Evolutionary conservation across 768 basidiomycete genomes (phyloP).

Genomic region (Clathrus columnatus): DNA sequence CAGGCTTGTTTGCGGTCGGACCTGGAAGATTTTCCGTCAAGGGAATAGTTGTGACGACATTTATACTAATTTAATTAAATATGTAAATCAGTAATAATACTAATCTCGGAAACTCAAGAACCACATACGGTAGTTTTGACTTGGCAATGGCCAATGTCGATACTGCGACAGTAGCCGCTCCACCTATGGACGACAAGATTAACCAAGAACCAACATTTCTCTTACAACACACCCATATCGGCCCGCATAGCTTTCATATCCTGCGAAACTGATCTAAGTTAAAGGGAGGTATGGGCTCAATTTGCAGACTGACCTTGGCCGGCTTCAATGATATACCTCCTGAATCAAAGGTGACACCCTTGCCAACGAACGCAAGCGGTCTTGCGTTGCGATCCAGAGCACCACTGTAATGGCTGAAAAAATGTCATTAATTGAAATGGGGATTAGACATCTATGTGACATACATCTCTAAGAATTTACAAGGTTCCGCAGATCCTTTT

Average conservation of each 20-base stretch:
- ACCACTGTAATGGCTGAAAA: slow-evolving; percentile 70
- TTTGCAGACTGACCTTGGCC: slow-evolving; percentile 37
- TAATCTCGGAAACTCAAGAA: neutral
- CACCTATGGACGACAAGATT: slow-evolving; percentile 32
- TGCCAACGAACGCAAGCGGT: slow-evolving; percentile 74
- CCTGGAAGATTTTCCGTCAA: slow-evolving; percentile 85
- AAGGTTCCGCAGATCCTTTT: slow-evolving; percentile 72
- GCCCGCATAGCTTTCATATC: slow-evolving; percentile 80
- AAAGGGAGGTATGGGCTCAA: neutral
- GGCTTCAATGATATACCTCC: slow-evolving; percentile 86
- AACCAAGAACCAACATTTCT: neutral
- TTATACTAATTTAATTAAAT: slow-evolving; percentile 40
- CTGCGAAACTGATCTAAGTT: slow-evolving; percentile 24
- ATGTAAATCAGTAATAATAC: neutral
- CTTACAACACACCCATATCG: slow-evolving; percentile 59
- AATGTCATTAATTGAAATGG: neutral
- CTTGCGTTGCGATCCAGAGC: slow-evolving; percentile 42
- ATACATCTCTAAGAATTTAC: slow-evolving; percentile 82
- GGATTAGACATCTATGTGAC: slow-evolving; percentile 10
- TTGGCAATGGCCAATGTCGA: slow-evolving; percentile 73
- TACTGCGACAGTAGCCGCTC: slow-evolving; percentile 70
- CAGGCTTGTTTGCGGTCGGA: slow-evolving; percentile 58
- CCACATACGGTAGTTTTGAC: slow-evolving; percentile 64
- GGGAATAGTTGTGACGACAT: slow-evolving; percentile 64
- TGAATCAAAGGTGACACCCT: slow-evolving; percentile 85